These are phyloP conservation scores for Naganishia cerealis DNA, from an alignment of 1,284 basidiomycete species.

Conservation along the genomic window DNA sequence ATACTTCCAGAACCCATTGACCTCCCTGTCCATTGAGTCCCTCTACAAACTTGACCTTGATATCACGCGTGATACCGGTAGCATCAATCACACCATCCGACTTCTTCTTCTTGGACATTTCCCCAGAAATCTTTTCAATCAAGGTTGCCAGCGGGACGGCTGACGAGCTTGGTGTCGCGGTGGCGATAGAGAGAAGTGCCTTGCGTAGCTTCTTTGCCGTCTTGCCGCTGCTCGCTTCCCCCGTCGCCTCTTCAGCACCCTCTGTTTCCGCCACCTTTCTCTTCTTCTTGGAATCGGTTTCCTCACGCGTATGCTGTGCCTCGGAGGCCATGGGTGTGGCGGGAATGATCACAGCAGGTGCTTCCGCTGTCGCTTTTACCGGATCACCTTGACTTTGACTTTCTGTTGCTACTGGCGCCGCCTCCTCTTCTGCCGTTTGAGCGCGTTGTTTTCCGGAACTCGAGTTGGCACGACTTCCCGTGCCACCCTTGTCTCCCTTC, in stretches of 20 bases:
- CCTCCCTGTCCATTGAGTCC: slow-evolving; percentile 17
- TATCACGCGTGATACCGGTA: slow-evolving; percentile 33
- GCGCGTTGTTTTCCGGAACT: slow-evolving; percentile 50
- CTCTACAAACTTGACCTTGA: slow-evolving; percentile 29
- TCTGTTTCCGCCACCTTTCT: slow-evolving; percentile 44
- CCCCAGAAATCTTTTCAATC: slow-evolving; percentile 37
- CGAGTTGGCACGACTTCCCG: slow-evolving; percentile 50
- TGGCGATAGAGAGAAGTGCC: slow-evolving; percentile 42
- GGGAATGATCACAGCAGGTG: slow-evolving; percentile 16
- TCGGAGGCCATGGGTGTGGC: slow-evolving; percentile 12
- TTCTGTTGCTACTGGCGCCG: background rate
- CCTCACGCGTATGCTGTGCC: slow-evolving; percentile 14
- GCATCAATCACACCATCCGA: slow-evolving; percentile 29
- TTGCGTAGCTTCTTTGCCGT: slow-evolving; percentile 47
- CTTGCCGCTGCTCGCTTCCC: slow-evolving; percentile 36
- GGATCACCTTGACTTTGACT: background rate
- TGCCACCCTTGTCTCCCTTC: slow-evolving; percentile 54
- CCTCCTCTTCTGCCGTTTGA: slow-evolving; percentile 36
- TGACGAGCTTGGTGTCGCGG: slow-evolving; percentile 7
- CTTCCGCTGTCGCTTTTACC: slow-evolving; percentile 10
- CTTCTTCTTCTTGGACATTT: slow-evolving; percentile 36
- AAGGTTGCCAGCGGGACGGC: slow-evolving; percentile 6
- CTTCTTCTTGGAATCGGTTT: slow-evolving; percentile 39
- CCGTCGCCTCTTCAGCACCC: slow-evolving; percentile 11
- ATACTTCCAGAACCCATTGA: slow-evolving; percentile 23